Conservation (phyloP, 2,329 filamentous ascomycete genomes). For the Hymenoscyphus infarciens region DNA sequence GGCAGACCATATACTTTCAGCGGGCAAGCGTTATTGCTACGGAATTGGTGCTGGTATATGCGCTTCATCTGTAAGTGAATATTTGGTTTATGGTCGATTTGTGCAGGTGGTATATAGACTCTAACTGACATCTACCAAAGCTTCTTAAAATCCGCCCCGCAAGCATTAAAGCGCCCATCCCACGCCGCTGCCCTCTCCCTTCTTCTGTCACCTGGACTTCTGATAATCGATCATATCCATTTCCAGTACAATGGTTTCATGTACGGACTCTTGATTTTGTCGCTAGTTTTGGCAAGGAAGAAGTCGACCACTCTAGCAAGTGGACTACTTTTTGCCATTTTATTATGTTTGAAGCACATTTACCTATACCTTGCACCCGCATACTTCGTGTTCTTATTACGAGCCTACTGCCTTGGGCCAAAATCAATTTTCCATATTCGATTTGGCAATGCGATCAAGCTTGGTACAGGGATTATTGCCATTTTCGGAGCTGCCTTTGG, state of each 20-base stretch:
- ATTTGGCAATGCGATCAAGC: conserved; percentile 76
- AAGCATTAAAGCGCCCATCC: conserved; percentile 65
- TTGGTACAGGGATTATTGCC: conserved; percentile 66
- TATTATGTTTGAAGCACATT: conserved; percentile 96
- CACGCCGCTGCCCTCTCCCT: conserved; percentile 87
- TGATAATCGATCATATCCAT: conserved; percentile 98
- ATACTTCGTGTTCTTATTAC: conserved; percentile 91
- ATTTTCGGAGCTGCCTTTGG: conserved; percentile 83
- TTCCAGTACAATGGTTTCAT: conserved; percentile 99
- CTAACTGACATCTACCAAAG: conserved; percentile 41
- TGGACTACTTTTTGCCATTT: conserved; percentile 75
- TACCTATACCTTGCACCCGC: conserved; percentile 95
- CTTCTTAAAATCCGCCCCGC: conserved; percentile 69
- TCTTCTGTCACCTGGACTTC: conserved; percentile 82
- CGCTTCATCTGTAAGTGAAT: conserved; percentile 64
- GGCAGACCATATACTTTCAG: conserved; percentile 93
- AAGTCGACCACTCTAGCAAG: conserved; percentile 72
- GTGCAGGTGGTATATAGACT: conserved; percentile 12
- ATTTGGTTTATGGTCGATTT: not conserved
- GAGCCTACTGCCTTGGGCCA: conserved; percentile 80
- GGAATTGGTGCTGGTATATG: conserved; percentile 79
- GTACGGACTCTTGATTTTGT: conserved; percentile 85
- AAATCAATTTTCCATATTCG: conserved; percentile 72
- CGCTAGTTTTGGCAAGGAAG: conserved; percentile 76
- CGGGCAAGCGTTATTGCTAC: conserved; percentile 80